Conservation (phyloP, 306 rosid genomes). For the Cyclanthera cordifolia region DNA sequence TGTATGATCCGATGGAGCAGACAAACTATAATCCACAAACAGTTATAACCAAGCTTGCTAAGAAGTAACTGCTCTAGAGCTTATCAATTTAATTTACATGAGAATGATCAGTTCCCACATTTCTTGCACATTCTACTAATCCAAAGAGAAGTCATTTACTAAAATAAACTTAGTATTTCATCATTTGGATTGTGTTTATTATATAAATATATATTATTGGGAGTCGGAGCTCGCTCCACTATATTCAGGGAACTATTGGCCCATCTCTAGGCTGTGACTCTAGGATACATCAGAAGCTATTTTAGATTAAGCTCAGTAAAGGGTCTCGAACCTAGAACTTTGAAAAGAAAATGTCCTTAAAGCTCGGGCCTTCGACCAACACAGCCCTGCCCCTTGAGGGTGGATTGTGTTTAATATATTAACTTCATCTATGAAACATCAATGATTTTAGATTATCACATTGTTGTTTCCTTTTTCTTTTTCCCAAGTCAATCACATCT, state of each 20-base stretch:
- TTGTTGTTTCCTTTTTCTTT: background rate
- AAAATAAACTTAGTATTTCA: background rate
- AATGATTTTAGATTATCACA: background rate
- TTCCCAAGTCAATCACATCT: background rate
- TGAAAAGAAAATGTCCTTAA: too few species aligned
- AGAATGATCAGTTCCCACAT: background rate
- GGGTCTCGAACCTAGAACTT: too few species aligned
- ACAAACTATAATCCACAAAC: background rate
- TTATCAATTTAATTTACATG: background rate
- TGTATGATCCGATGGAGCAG: background rate
- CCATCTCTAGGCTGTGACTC: too few species aligned
- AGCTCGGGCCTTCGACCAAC: too few species aligned
- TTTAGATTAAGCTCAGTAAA: too few species aligned
- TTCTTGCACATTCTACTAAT: background rate
- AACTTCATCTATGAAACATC: background rate
- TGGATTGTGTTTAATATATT: background rate
- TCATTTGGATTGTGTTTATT: background rate
- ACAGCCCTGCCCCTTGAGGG: too few species aligned
- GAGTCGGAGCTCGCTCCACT: too few species aligned
- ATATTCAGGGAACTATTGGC: too few species aligned
- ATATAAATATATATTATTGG: too few species aligned
- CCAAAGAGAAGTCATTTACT: background rate
- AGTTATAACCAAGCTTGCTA: background rate
- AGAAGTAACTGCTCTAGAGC: background rate
- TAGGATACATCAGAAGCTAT: too few species aligned